Evolutionary conservation across 352 stramenopile species (phyloP).

Genomic region (Pythium vanterpoolii): DNA sequence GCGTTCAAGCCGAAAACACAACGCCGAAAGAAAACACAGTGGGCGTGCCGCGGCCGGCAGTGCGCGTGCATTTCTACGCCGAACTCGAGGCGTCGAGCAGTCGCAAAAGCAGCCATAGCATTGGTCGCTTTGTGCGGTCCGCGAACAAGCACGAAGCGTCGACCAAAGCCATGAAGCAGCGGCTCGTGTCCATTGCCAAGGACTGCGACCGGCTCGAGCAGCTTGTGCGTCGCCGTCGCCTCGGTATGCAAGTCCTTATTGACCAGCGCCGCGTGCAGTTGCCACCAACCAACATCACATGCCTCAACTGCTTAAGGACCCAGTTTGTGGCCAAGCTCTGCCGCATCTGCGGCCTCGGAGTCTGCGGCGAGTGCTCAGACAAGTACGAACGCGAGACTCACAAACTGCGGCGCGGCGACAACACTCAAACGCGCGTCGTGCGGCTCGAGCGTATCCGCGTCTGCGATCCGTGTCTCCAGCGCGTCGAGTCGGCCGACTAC

Average conservation of each 20-base stretch:
- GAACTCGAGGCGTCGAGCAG: not conserved
- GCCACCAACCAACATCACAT: slow-evolving; percentile 38
- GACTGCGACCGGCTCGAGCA: slow-evolving; percentile 31
- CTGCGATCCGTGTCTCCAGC: slow-evolving; percentile 50
- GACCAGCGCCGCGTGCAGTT: slow-evolving; percentile 37
- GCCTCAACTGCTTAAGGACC: slow-evolving; percentile 49
- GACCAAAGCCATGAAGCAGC: slow-evolving; percentile 13
- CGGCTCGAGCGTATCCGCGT: slow-evolving; percentile 34
- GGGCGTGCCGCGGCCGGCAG: not conserved
- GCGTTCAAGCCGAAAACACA: slow-evolving; percentile 4
- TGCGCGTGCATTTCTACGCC: slow-evolving; percentile 23
- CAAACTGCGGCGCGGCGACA: not conserved
- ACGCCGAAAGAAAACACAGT: not conserved
- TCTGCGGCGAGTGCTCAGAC: slow-evolving; percentile 46
- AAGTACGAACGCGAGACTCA: slow-evolving; percentile 27
- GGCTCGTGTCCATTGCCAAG: slow-evolving; percentile 17
- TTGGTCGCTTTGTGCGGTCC: not conserved
- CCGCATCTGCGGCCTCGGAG: slow-evolving; percentile 53
- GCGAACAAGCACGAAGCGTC: slow-evolving; percentile 9
- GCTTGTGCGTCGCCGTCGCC: slow-evolving; percentile 54
- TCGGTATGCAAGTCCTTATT: slow-evolving; percentile 55
- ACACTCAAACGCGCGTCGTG: not conserved
- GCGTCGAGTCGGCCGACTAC: slow-evolving; percentile 57
- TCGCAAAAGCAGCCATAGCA: not conserved
- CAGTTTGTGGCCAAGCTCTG: slow-evolving; percentile 41